These are phyloP conservation scores for Kalanchoe fedtschenkoi DNA, from an alignment of 164 flowering plant genomes.

Conservation along the genomic window DNA sequence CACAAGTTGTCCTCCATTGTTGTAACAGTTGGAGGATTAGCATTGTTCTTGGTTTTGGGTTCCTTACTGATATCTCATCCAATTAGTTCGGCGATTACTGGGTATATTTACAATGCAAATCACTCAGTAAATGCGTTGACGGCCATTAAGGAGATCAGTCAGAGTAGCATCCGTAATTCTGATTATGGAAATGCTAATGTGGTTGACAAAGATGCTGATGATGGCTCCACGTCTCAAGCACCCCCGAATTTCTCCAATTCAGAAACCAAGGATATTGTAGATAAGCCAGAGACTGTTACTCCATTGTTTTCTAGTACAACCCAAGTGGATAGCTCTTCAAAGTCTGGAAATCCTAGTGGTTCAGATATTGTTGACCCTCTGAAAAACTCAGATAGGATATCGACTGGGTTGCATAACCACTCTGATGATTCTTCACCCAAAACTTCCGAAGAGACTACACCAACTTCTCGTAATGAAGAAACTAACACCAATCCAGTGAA, in stretches of 20 bases:
- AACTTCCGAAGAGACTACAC: not conserved
- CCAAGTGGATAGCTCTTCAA: not conserved
- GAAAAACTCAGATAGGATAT: not conserved
- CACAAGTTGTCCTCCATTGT: conserved; percentile 33
- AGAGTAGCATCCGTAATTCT: not conserved
- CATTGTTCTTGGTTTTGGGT: conserved; percentile 48
- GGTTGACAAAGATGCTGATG: not conserved
- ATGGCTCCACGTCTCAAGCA: conserved; percentile 11
- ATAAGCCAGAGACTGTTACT: not conserved
- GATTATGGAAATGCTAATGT: conserved; percentile 1
- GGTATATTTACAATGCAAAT: conserved; percentile 34
- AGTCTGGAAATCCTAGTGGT: not conserved
- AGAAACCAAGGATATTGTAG: conserved; percentile 6
- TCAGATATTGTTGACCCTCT: not conserved
- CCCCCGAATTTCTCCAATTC: not conserved
- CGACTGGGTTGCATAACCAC: not conserved
- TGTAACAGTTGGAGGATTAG: conserved; percentile 43
- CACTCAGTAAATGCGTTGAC: conserved; percentile 7
- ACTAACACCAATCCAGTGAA: conserved; percentile 7
- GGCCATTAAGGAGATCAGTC: conserved; percentile 4
- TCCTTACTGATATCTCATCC: conserved; percentile 49
- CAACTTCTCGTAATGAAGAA: not conserved
- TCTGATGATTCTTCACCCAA: not conserved
- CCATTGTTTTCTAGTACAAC: not conserved
- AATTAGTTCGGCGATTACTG: conserved; percentile 36